Conservation (phyloP, 768 basidiomycete genomes). For the Lentinula sp. region DNA sequence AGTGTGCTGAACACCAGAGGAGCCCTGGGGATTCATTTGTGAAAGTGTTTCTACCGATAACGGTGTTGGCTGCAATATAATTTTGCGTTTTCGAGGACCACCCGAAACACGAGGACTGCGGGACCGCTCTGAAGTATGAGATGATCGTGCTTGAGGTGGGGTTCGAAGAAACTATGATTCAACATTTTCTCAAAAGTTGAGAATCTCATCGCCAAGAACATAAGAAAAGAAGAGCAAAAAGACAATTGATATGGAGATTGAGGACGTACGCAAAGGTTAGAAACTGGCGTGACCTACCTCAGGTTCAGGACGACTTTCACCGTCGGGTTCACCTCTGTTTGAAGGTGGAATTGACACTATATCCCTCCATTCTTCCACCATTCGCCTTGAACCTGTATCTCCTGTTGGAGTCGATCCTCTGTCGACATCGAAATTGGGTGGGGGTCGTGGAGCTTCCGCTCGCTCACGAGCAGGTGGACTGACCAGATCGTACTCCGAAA, state of each 20-base stretch:
- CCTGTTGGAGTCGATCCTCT: no score
- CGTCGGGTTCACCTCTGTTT: background rate
- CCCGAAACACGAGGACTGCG: constrained; percentile 1
- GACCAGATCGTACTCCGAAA: constrained; percentile 6
- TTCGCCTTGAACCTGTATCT: background rate
- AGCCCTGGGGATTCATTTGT: background rate
- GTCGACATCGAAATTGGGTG: background rate
- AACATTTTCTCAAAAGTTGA: background rate
- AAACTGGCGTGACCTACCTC: background rate
- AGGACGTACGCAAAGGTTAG: background rate
- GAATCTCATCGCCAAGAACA: background rate
- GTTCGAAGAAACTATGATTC: background rate
- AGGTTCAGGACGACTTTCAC: background rate
- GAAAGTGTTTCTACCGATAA: background rate
- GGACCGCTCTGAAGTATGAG: background rate
- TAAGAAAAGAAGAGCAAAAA: background rate
- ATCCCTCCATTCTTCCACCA: constrained; percentile 4
- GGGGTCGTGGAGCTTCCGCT: background rate
- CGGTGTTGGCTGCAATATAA: background rate
- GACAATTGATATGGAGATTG: background rate
- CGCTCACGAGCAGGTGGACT: constrained; percentile 2
- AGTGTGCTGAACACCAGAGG: background rate
- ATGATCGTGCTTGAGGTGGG: background rate
- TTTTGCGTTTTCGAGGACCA: background rate
- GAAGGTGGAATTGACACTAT: background rate